Base-by-base conservation (phyloP, 2,329 filamentous ascomycete species). In the Ampelomyces quisqualis region DNA sequence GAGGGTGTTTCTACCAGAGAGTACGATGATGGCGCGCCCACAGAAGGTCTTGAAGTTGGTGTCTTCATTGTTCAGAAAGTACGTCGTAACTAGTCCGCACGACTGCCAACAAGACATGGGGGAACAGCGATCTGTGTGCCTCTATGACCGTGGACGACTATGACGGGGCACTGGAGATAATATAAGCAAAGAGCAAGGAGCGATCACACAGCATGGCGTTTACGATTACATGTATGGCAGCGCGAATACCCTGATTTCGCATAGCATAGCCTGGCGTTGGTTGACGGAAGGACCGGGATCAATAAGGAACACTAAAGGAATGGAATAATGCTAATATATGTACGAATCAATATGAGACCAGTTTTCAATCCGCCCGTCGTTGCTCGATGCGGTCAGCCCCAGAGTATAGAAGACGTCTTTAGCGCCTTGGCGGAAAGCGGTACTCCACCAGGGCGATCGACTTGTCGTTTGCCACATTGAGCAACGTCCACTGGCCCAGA, bases 1-100 rank as follows among this genome's bases (percentile, higher is more conserved):
- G 75, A 82, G 30, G 79, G 78, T 5, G 76, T 84, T n/a, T 73
- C 71, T 26, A 72, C 70, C 35, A 70, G 75, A 41, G 69, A 71
- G 17, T 78, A 79, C 26, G 47, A 69, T 53, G 17, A 62, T 67
- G 32, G 70, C 67, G 39, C 60, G 34, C 73, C 74, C 29, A 69
- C 62, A 19, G 62, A 60, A n/a, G 73, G 72, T 7, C 59, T 77
- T 4, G 73, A 76, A 47, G 64, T 77, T 5, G 70, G 72, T 20
- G 67, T 76, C 3, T 76, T 76, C 49, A 68, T 77, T 18, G 66
- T 77, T 32, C 62, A 59, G 40, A 67, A 63, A 38, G 50, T 51
- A 27, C 26, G 37, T 28, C 40, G 40, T 27, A 9, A 31, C 26
- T 51, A 47, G 37, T 13, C 30, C 24, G 28, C 38, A 31, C 20